Evolutionary conservation across 208 protist species (phyloP).

Genomic region (Acanthamoeba quina): DNA sequence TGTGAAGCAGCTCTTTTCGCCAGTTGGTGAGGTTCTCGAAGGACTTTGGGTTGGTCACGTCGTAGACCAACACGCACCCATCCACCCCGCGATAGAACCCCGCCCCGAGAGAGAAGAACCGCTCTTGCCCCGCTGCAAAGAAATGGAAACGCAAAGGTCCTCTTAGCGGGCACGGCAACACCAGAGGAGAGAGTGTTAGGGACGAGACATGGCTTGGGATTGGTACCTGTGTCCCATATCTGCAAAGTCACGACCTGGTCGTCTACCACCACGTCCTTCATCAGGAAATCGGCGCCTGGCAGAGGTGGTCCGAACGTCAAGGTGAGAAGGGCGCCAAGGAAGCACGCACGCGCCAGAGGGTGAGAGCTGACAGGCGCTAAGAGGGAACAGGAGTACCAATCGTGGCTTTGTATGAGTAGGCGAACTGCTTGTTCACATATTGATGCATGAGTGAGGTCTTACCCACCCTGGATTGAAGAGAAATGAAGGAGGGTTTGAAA

Average conservation of each 20-base stretch:
- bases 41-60: conserved; percentile 80
- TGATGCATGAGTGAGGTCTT: conserved; percentile 7
- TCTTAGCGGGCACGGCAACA: background rate
- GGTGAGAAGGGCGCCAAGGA: background rate
- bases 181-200: background rate
- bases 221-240: conserved; percentile 58
- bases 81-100: conserved; percentile 86
- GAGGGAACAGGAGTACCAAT: background rate
- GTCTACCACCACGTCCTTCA: conserved; percentile 39
- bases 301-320: too few species aligned
- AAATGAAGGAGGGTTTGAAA: background rate
- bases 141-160: background rate
- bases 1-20: conserved; percentile 77
- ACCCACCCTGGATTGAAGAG: background rate
- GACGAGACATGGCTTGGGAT: background rate
- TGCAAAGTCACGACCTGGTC: conserved; percentile 38
- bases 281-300: conserved; percentile 49
- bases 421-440: conserved; percentile 36
- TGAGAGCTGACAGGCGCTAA: too few species aligned
- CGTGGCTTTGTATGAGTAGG: conserved; percentile 20
- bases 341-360: background rate
- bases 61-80: conserved; percentile 84
- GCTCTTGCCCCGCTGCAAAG: conserved; percentile 84
- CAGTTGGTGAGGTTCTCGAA: conserved; percentile 83
- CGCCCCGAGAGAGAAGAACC: conserved; percentile 83